Percentiles rank a stretch among this genome's conserved stretches.
These are phyloP conservation scores for Hansenula sp. DNA, from an alignment of 1,139 yeast genomes.

Conservation along the genomic window DNA sequence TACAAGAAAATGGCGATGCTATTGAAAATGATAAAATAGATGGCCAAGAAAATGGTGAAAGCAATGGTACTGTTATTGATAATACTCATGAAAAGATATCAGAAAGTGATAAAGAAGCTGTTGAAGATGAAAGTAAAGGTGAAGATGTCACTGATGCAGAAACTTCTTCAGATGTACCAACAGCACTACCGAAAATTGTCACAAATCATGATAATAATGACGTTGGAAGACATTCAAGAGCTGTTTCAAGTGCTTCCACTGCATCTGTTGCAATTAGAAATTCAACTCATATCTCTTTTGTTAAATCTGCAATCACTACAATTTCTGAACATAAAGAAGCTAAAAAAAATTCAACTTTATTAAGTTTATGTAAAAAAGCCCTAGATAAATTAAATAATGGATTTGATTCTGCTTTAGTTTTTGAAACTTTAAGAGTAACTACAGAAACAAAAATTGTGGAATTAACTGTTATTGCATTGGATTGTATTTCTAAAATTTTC, in stretches of 20 bases:
- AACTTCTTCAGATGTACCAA: constrained; percentile 9
- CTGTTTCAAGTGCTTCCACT: constrained; percentile 15
- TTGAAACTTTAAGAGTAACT: constrained; percentile 59
- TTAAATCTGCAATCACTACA: constrained; percentile 42
- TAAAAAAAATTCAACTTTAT: constrained; percentile 40
- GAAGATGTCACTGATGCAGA: constrained; percentile 17
- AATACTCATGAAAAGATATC: background rate
- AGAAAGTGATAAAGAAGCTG: background rate
- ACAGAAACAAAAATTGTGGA: constrained; percentile 49
- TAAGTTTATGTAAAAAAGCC: constrained; percentile 37
- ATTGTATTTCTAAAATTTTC: constrained; percentile 62
- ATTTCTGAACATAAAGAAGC: constrained; percentile 45
- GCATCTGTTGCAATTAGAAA: constrained; percentile 14
- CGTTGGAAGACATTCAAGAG: constrained; percentile 16
- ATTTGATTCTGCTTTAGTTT: constrained; percentile 44
- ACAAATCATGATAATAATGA: constrained; percentile 4
- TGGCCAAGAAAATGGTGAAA: background rate
- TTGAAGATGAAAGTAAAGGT: constrained; percentile 7
- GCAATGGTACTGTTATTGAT: background rate
- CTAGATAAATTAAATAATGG: constrained; percentile 31
- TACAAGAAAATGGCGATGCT: background rate
- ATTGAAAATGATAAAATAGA: background rate
- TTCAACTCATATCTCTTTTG: constrained; percentile 27
- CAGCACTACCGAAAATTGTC: constrained; percentile 17
- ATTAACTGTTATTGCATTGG: constrained; percentile 53